Conservation (phyloP, 208 protist genomes). For the Leishmania major region DNA sequence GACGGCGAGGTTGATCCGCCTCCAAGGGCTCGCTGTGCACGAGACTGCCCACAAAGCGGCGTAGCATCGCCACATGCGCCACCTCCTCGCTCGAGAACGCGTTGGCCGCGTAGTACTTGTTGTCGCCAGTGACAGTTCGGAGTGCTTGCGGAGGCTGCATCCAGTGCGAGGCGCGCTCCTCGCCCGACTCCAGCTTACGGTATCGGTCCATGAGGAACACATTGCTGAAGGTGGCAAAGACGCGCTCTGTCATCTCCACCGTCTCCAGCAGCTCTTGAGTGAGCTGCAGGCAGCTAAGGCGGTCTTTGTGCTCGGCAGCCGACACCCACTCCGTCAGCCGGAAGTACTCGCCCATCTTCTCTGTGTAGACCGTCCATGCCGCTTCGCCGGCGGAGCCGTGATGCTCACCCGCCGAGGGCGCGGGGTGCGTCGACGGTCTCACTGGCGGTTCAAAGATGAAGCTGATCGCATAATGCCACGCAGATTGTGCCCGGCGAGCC, state of each 20-base stretch:
- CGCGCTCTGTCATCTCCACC: constrained; percentile 39
- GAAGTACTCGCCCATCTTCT: constrained; percentile 49
- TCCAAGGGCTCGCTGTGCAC: constrained; percentile 35
- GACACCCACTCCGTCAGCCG: constrained; percentile 54
- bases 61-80: constrained; percentile 31
- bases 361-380: constrained; percentile 44
- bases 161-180: constrained; percentile 37
- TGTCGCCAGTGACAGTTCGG: constrained; percentile 6
- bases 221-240: constrained; percentile 58
- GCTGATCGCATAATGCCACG: constrained; percentile 5
- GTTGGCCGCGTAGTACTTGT: constrained; percentile 9
- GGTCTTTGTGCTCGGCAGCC: constrained; percentile 52
- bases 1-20: constrained; percentile 28
- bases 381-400: background rate
- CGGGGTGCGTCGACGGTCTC: background rate
- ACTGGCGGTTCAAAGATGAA: background rate
- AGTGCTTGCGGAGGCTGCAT: constrained; percentile 33
- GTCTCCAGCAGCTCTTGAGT: constrained; percentile 51
- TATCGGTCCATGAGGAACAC: constrained; percentile 56
- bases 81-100: constrained; percentile 29
- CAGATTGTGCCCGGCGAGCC: constrained; percentile 14
- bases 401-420: background rate
- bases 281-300: constrained; percentile 47
- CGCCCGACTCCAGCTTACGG: constrained; percentile 36
- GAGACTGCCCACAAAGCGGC: constrained; percentile 31